Evolutionary conservation across 2,329 filamentous ascomycete genomes (phyloP).

Genomic region (Epichloe sp.): DNA sequence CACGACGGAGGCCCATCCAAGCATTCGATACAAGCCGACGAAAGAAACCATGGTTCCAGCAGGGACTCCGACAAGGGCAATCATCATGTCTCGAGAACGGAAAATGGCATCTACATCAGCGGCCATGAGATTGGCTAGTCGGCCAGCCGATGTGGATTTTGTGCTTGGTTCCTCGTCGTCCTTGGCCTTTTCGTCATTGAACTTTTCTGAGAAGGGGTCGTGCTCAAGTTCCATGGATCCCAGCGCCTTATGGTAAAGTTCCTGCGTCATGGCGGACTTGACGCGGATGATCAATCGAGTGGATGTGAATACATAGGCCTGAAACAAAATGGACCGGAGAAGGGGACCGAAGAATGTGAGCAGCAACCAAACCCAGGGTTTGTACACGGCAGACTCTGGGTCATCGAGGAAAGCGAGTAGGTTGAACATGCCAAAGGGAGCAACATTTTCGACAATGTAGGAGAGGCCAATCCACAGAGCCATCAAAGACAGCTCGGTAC

Average conservation of each 20-base stretch:
- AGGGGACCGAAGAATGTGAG: conserved; percentile 39
- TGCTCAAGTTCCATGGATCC: conserved; percentile 43
- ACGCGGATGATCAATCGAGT: conserved; percentile 43
- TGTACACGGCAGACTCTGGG: conserved; percentile 29
- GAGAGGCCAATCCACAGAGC: conserved; percentile 23
- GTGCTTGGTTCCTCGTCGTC: conserved; percentile 15
- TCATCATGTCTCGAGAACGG: conserved; percentile 36
- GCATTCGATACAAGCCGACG: conserved; percentile 38
- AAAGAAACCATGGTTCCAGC: conserved; percentile 34
- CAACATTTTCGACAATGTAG: conserved; percentile 34
- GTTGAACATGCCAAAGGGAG: conserved; percentile 40
- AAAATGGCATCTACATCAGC: conserved; percentile 44
- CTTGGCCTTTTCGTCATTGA: conserved; percentile 13
- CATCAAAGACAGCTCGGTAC: conserved; percentile 31
- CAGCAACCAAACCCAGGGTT: conserved; percentile 39
- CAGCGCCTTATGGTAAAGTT: conserved; percentile 43
- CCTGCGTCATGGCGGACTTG: conserved; percentile 43
- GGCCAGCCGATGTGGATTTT: conserved; percentile 32
- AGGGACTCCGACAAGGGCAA: conserved; percentile 31
- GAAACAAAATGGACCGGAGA: conserved; percentile 34
- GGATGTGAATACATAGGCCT: conserved; percentile 45
- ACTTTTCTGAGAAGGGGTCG: conserved; percentile 29
- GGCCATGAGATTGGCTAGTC: conserved; percentile 43
- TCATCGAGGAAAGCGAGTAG: conserved; percentile 37
- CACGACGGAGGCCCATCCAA: conserved; percentile 42